phyloP scores from a whole-genome alignment of 2,329 filamentous ascomycete genomes.

The Teratosphaeria nubilosa region DNA sequence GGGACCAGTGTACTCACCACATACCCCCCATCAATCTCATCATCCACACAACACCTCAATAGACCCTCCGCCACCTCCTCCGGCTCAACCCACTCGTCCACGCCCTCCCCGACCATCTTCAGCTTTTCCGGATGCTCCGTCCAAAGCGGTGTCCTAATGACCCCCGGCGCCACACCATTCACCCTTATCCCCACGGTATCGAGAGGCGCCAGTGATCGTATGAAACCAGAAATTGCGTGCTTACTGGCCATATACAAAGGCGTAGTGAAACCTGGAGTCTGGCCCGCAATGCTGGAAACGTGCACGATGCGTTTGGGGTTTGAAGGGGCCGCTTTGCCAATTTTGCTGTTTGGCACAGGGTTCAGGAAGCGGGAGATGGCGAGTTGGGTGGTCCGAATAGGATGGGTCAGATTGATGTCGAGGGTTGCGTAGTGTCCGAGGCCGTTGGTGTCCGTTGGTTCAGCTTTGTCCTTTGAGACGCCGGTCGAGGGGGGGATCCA shows the following conservation, averaged over 20 bases:
- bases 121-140: conserved; percentile 52
- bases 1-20: conserved; percentile 19
- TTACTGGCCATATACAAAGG: conserved; percentile 39
- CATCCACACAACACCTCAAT: conserved; percentile 44
- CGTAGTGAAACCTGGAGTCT: conserved; percentile 26
- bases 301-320: conserved; percentile 39
- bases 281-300: conserved; percentile 36
- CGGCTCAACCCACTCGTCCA: conserved; percentile 47
- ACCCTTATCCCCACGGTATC: conserved; percentile 46
- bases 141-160: conserved; percentile 54
- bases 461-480: conserved; percentile 25
- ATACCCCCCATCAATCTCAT: conserved; percentile 39
- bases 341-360: conserved; percentile 13
- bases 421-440: conserved; percentile 28
- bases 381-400: conserved; percentile 38
- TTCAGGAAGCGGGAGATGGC: conserved; percentile 37
- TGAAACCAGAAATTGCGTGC: conserved; percentile 37
- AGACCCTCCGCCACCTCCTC: conserved; percentile 52
- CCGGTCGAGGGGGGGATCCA: conserved; percentile 36
- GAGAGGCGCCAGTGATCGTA: conserved; percentile 41
- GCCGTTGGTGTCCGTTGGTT: conserved; percentile 6
- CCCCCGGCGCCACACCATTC: conserved; percentile 49
- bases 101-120: conserved; percentile 36
- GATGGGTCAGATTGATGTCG: conserved; percentile 41
- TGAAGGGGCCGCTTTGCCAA: conserved; percentile 22